phyloP scores from a whole-genome alignment of 352 stramenopile genomes.

The Pythium folliculosum region DNA sequence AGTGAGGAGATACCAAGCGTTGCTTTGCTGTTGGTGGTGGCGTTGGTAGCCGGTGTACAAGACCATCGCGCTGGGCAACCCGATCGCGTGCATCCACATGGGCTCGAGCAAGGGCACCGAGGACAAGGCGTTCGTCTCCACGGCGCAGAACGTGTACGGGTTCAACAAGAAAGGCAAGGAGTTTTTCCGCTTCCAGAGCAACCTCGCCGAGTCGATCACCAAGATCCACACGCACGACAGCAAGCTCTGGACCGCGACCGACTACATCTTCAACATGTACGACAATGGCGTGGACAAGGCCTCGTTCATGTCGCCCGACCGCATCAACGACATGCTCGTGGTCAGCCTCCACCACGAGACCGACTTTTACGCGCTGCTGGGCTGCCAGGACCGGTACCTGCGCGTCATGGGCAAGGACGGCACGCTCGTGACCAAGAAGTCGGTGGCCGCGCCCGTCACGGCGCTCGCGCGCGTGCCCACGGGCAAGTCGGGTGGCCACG shows the following conservation, averaged over 20 bases:
- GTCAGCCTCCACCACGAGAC: conserved; percentile 58
- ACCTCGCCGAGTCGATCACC: conserved; percentile 76
- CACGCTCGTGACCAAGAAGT: conserved; percentile 62
- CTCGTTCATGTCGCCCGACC: conserved; percentile 76
- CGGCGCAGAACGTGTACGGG: conserved; percentile 64
- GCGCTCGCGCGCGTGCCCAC: conserved; percentile 42
- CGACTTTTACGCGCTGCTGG: conserved; percentile 66
- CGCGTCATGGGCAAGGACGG: conserved; percentile 60
- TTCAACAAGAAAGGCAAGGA: conserved; percentile 88
- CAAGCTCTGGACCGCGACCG: conserved; percentile 75
- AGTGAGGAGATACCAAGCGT: too few relatives aligned
- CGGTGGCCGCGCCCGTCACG: conserved; percentile 50
- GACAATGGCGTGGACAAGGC: conserved; percentile 78
- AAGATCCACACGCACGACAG: conserved; percentile 67
- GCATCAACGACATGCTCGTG: conserved; percentile 80
- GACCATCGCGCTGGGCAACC: conserved; percentile 47
- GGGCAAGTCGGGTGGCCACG: conserved; percentile 27
- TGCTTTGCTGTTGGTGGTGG: too few relatives aligned
- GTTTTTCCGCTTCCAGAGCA: conserved; percentile 88
- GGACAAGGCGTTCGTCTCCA: conserved; percentile 76
- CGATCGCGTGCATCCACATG: conserved; percentile 72
- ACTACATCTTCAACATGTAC: conserved; percentile 86
- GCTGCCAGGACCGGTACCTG: conserved; percentile 72
- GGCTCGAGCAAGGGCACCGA: conserved; percentile 70
- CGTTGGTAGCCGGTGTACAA: conserved; percentile 64